Conservation (phyloP, 805 yeast genomes). For the Saccharomyces cerevisiae region DNA sequence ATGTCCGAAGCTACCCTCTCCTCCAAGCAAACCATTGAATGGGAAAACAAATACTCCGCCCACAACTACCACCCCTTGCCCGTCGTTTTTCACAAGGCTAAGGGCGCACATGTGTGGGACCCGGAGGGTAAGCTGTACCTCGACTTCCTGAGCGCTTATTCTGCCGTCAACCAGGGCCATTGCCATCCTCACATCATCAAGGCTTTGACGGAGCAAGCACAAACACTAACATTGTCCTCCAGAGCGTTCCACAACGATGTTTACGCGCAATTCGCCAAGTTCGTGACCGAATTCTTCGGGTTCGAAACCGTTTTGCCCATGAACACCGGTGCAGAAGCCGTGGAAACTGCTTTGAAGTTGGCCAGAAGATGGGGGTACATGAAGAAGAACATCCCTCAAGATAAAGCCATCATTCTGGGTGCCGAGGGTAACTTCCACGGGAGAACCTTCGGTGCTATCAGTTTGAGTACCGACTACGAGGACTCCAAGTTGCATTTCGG, state of each 20-base stretch:
- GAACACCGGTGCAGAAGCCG: constrained; percentile 99
- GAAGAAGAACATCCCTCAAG: constrained; percentile 72
- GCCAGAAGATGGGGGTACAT: constrained; percentile 97
- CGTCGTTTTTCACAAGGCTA: constrained; percentile 79
- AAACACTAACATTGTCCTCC: constrained; percentile 73
- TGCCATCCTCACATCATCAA: constrained; percentile 87
- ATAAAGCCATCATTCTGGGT: constrained; percentile 79
- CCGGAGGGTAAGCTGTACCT: constrained; percentile 93
- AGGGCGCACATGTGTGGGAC: constrained; percentile 95
- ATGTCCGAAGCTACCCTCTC: constrained; percentile 41
- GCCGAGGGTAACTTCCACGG: constrained; percentile 94
- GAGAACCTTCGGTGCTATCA: constrained; percentile 87
- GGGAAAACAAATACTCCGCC: constrained; percentile 79
- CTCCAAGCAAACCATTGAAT: constrained; percentile 54
- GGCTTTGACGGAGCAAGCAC: constrained; percentile 84
- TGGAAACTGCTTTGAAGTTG: constrained; percentile 85
- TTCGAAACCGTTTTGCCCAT: constrained; percentile 92
- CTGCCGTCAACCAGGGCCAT: constrained; percentile 97
- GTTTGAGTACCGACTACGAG: constrained; percentile 86
- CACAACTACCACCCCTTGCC: constrained; percentile 97
- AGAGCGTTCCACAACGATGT: constrained; percentile 89
- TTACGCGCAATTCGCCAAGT: constrained; percentile 81
- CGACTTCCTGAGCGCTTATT: constrained; percentile 89
- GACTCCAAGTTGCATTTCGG: constrained; percentile 87
- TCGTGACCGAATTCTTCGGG: constrained; percentile 76